Conservation (phyloP, 441 rosid genomes). For the Rhodomyrtus psidioides region DNA sequence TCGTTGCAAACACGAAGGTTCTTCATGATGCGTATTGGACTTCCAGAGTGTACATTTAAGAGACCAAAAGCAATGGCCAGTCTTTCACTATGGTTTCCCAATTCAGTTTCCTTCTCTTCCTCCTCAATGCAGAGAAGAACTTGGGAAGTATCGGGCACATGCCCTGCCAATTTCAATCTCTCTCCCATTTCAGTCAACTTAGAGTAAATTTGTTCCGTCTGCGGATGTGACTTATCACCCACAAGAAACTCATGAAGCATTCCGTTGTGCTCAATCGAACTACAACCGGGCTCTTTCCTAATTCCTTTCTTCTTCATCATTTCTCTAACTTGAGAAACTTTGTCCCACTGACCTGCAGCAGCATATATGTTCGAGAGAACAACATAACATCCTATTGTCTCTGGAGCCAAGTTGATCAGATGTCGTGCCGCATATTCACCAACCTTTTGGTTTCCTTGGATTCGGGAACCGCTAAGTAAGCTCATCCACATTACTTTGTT, state of each 20-base stretch:
- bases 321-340: slow-evolving; percentile 41
- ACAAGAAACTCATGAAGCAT: slow-evolving; percentile 34
- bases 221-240: slow-evolving; percentile 41
- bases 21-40: slow-evolving; percentile 38
- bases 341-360: slow-evolving; percentile 35
- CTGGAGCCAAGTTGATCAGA: slow-evolving; percentile 29
- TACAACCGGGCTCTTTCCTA: slow-evolving; percentile 40
- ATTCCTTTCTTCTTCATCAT: slow-evolving; percentile 38
- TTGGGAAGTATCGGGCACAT: slow-evolving; percentile 36
- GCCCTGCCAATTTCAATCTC: slow-evolving; percentile 30
- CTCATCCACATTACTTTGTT: slow-evolving; percentile 43
- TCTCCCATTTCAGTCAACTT: slow-evolving; percentile 38
- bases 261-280: slow-evolving; percentile 39
- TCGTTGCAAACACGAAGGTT: slow-evolving; percentile 46
- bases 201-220: slow-evolving; percentile 18
- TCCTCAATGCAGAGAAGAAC: slow-evolving; percentile 29
- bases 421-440: slow-evolving; percentile 40
- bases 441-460: slow-evolving; percentile 14
- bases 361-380: slow-evolving; percentile 41
- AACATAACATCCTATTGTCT: slow-evolving; percentile 26
- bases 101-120: slow-evolving; percentile 38
- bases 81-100: slow-evolving; percentile 46
- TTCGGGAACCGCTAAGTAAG: slow-evolving; percentile 35
- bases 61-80: slow-evolving; percentile 52
- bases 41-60: slow-evolving; percentile 21